Evolutionary conservation across 768 basidiomycete genomes (phyloP).

Genomic region (Phlebiopsis gigantea): DNA sequence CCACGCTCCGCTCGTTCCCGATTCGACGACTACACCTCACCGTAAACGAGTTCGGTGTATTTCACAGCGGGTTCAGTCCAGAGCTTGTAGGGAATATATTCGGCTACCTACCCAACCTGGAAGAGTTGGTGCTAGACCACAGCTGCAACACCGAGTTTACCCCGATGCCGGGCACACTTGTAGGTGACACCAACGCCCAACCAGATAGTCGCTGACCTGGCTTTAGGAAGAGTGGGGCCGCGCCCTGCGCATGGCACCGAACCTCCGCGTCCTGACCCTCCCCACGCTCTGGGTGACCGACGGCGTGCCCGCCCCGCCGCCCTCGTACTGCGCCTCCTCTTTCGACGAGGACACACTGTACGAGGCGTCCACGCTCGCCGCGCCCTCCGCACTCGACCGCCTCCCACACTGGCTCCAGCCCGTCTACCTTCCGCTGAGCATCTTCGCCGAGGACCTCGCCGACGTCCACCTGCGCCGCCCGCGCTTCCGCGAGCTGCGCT

Average conservation of each 20-base stretch:
- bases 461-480: conserved; percentile 4
- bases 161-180: background rate
- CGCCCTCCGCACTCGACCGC: background rate
- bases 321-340: background rate
- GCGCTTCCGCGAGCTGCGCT: conserved; percentile 7
- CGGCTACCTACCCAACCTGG: background rate
- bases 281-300: background rate
- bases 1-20: background rate
- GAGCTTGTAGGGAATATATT: background rate
- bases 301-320: background rate
- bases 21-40: conserved; percentile 7
- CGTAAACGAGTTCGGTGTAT: background rate
- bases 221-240: background rate
- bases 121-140: conserved; percentile 10
- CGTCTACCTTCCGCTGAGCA: background rate
- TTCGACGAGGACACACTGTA: background rate
- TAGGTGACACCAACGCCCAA: background rate
- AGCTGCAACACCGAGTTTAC: background rate
- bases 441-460: conserved; percentile 11
- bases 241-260: background rate
- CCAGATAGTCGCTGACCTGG: background rate
- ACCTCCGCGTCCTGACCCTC: conserved; percentile 5
- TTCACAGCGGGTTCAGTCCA: background rate
- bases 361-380: background rate
- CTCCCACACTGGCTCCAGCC: background rate